These are phyloP conservation scores for Collybiopsis confluens DNA, from an alignment of 768 basidiomycete genomes.

Conservation along the genomic window DNA sequence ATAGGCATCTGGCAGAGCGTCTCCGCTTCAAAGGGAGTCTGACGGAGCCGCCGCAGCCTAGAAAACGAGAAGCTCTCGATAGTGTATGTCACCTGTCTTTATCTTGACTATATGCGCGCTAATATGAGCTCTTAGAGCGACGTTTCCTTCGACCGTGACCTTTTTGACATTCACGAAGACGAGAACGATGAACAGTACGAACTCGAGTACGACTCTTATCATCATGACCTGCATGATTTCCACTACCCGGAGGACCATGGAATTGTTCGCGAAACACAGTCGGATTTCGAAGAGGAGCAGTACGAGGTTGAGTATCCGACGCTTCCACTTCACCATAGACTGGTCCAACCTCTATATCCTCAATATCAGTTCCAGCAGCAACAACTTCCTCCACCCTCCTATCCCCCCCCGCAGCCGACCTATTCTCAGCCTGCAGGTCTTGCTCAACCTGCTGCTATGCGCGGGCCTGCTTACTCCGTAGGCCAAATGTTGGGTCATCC, in stretches of 20 bases:
- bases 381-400: constrained; percentile 13
- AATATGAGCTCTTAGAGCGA: constrained; percentile 16
- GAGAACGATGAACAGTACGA: constrained; percentile 50
- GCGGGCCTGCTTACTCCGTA: not conserved
- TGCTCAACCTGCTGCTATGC: constrained; percentile 7
- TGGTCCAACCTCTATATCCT: constrained; percentile 18
- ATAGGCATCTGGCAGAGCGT: constrained; percentile 47
- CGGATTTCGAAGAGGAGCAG: constrained; percentile 5
- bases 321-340: constrained; percentile 29
- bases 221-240: constrained; percentile 23
- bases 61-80: constrained; percentile 41
- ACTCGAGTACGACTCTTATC: constrained; percentile 27
- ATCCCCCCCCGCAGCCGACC: not conserved
- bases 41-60: constrained; percentile 63
- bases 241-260: constrained; percentile 11
- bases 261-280: constrained; percentile 8
- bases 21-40: constrained; percentile 65
- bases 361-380: constrained; percentile 13
- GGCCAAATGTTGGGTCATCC: not conserved
- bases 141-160: constrained; percentile 44
- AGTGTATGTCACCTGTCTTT: constrained; percentile 29
- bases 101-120: constrained; percentile 17
- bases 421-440: constrained; percentile 15
- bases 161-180: constrained; percentile 76
- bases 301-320: constrained; percentile 6